These are phyloP conservation scores for Pleurotus djamor DNA, from an alignment of 768 basidiomycete species.

Conservation along the genomic window DNA sequence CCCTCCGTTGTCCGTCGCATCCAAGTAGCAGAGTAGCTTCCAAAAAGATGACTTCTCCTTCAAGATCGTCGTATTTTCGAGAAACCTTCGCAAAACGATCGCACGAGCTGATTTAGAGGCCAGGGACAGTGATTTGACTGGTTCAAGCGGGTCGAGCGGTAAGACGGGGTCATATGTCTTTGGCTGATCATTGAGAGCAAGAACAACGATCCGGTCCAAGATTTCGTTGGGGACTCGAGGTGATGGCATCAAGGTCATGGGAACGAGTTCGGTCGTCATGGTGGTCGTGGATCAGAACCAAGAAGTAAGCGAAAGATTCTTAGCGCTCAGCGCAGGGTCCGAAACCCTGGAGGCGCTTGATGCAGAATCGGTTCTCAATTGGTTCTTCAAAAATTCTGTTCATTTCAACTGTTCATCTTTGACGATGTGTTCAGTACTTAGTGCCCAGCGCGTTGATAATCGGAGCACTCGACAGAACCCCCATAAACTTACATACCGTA, in stretches of 20 bases:
- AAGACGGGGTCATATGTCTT: constrained; percentile 2
- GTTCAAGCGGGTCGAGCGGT: constrained; percentile 19
- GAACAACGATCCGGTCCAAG: constrained; percentile 29
- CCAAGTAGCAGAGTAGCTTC: constrained; percentile 17
- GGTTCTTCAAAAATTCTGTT: too few species aligned
- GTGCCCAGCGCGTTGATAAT: too few species aligned
- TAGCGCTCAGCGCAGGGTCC: not conserved
- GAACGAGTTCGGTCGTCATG: not conserved
- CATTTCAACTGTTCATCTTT: too few species aligned
- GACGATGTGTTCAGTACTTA: too few species aligned
- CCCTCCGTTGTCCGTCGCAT: constrained; percentile 19
- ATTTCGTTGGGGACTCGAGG: constrained; percentile 33
- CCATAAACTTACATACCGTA: too few species aligned
- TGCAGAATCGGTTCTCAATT: too few species aligned
- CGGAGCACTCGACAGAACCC: too few species aligned
- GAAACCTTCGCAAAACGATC: constrained; percentile 37
- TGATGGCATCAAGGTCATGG: constrained; percentile 5
- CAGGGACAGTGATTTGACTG: constrained; percentile 35
- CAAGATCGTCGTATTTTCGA: constrained; percentile 26
- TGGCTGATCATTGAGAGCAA: constrained; percentile 16
- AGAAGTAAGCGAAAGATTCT: not conserved
- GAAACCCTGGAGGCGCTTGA: not conserved
- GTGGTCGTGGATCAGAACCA: not conserved
- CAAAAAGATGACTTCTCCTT: constrained; percentile 19
- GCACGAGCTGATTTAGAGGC: constrained; percentile 39